These are phyloP conservation scores for Taphrina pruni DNA, from an alignment of 1,139 yeast species.

Conservation along the genomic window DNA sequence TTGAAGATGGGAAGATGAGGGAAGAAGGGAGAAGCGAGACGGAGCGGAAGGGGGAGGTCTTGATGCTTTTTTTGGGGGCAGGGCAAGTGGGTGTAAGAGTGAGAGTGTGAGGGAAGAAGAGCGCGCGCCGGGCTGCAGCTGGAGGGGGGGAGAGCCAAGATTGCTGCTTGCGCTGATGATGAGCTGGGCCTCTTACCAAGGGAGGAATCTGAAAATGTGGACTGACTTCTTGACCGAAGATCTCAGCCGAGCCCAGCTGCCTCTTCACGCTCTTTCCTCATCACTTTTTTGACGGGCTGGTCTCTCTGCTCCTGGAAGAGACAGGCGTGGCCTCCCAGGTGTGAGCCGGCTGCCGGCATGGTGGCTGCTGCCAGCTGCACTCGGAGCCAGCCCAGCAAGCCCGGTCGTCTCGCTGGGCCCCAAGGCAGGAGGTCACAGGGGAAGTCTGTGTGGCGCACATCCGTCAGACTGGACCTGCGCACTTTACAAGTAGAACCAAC, in stretches of 20 bases:
- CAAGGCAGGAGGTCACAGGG: slow-evolving; percentile 12
- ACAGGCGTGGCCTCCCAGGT: too few relatives aligned
- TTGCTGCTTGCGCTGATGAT: neutral
- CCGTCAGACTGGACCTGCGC: neutral
- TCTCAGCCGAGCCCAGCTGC: neutral
- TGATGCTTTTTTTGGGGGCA: slow-evolving; percentile 5
- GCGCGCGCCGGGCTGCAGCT: slow-evolving; percentile 4
- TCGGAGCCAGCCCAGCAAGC: neutral
- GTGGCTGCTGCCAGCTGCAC: neutral
- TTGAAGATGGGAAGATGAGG: neutral
- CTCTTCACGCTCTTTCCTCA: too few relatives aligned
- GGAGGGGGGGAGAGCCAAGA: neutral
- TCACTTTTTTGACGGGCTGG: too few relatives aligned
- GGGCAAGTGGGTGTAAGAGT: neutral
- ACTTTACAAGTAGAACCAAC: too few relatives aligned
- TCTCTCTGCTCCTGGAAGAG: too few relatives aligned
- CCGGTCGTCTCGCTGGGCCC: neutral
- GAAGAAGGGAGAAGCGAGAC: neutral
- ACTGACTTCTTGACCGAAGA: neutral
- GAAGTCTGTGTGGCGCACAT: slow-evolving; percentile 1
- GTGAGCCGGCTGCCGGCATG: slow-evolving; percentile 1
- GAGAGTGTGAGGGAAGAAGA: neutral
- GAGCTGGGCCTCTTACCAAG: neutral
- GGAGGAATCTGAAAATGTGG: neutral
- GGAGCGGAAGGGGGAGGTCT: slow-evolving; percentile 13